These are phyloP conservation scores for Phylloporus scabripes DNA, from an alignment of 768 basidiomycete species.

Conservation along the genomic window DNA sequence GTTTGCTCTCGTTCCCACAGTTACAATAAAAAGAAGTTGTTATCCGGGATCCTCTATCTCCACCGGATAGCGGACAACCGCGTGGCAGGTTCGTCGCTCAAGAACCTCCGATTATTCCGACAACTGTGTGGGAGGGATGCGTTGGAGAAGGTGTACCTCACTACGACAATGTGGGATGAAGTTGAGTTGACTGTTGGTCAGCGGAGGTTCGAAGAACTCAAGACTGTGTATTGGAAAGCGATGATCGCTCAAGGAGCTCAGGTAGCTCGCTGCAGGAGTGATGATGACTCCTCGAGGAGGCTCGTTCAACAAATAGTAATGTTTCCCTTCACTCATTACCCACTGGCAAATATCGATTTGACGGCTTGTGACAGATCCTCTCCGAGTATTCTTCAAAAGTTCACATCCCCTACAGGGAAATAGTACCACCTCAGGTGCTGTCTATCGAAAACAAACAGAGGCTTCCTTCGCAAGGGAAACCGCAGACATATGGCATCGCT, in stretches of 20 bases:
- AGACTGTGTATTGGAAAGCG: constrained; percentile 2
- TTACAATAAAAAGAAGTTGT: constrained; percentile 7
- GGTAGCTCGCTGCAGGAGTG: background rate
- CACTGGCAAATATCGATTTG: too few relatives aligned
- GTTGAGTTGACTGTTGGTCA: constrained; percentile 29
- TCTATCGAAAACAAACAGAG: background rate
- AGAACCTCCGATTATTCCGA: constrained; percentile 29
- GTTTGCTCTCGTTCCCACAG: constrained; percentile 6
- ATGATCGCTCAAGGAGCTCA: constrained; percentile 1
- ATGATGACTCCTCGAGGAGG: background rate
- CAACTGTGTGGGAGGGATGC: constrained; percentile 25
- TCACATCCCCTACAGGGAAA: background rate
- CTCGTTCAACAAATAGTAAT: background rate
- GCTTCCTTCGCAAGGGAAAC: background rate
- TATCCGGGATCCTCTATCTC: constrained; percentile 36
- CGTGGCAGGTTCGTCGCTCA: constrained; percentile 30
- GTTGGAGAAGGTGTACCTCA: constrained; percentile 26
- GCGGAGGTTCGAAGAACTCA: constrained; percentile 12
- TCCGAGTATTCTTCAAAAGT: too few relatives aligned
- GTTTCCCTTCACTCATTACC: too few relatives aligned
- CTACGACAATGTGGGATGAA: constrained; percentile 22
- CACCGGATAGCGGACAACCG: constrained; percentile 38
- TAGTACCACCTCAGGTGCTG: too few relatives aligned
- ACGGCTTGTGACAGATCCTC: too few relatives aligned
- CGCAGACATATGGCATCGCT: background rate